Evolutionary conservation across 2,329 filamentous ascomycete genomes (phyloP), one percentile per base, ranked within the genome.

Genomic region (Ophiostoma populinum): DNA sequence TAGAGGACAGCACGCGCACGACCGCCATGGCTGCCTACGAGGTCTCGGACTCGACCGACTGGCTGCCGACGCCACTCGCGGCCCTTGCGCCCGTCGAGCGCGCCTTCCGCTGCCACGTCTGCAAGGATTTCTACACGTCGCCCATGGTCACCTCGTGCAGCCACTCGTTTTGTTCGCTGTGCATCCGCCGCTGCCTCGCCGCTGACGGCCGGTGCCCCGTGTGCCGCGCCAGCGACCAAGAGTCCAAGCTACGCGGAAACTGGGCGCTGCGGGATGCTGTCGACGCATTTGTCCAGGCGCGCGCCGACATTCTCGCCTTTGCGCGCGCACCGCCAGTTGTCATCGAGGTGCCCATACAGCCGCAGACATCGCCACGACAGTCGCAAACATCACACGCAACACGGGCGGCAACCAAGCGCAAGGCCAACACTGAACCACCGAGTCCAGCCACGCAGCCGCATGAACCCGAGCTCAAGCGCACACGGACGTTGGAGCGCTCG

Each of bases 121-220:
- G 90, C 70, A 95, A 95, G 53, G 92, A 98, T 55, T 92, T 95
- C 57, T 95, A 81, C 60, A 74, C 74, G 41, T 92, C 85, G 34
- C 90, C 90, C 0, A 90, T 98, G 70, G 77, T 94, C 42, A 98
- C 90, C 1, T 80, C 81, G 1, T 98, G 90, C 58, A 80, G 74
- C 36, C 90, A 98, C 53, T 95, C 90, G 0, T 98, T 98, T 51
- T 98, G 90, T 63, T 94, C 87, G 6, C 61, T 92, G 36, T 98
- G 90, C 54, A 95, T 98, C 52, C 79, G 90, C 20, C 69, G 86
- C 42, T 83, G 80, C 41, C 65, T 98, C 1, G 76, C 77, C 2
- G 67, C 70, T 21, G 85, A 94, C 45, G 80, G 83, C 7, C 85
- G 80, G 55, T 98, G 90, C 47, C 90, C 90, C 0, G 63, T 82